phyloP scores from a whole-genome alignment of 2,329 filamentous ascomycete genomes.

The Aspergillus intermedius region DNA sequence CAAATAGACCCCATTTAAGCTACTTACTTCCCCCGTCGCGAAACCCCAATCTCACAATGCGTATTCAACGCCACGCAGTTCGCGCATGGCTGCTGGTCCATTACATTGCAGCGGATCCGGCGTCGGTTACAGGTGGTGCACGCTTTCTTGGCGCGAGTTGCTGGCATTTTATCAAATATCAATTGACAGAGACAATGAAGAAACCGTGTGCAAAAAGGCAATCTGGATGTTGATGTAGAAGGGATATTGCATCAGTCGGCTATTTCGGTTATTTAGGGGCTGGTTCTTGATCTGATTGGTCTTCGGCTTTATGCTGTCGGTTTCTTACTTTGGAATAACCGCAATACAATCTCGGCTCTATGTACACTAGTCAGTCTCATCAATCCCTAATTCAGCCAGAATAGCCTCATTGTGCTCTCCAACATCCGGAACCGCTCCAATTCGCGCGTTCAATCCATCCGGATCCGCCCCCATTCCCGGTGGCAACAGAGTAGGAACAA shows the following conservation, averaged over 20 bases:
- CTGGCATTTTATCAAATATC: background rate
- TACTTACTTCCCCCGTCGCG: constrained; percentile 38
- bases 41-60: constrained; percentile 38
- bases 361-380: background rate
- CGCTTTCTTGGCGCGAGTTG: constrained; percentile 36
- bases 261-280: background rate
- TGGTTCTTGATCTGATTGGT: background rate
- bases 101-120: constrained; percentile 43
- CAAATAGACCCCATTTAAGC: constrained; percentile 21
- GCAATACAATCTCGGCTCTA: background rate
- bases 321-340: too few relatives aligned
- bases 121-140: constrained; percentile 41
- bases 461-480: constrained; percentile 38
- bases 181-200: background rate
- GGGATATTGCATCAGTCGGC: background rate
- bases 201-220: background rate
- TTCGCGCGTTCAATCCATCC: constrained; percentile 19
- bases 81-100: constrained; percentile 38
- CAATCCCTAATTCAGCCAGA: constrained; percentile 39
- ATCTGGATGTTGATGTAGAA: background rate
- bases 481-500: constrained; percentile 45
- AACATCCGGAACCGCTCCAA: constrained; percentile 40
- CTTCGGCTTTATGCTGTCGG: background rate
- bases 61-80: constrained; percentile 35
- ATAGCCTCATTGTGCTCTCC: constrained; percentile 48